These are phyloP conservation scores for Mycena vulgaris DNA, from an alignment of 768 basidiomycete species.

Conservation along the genomic window DNA sequence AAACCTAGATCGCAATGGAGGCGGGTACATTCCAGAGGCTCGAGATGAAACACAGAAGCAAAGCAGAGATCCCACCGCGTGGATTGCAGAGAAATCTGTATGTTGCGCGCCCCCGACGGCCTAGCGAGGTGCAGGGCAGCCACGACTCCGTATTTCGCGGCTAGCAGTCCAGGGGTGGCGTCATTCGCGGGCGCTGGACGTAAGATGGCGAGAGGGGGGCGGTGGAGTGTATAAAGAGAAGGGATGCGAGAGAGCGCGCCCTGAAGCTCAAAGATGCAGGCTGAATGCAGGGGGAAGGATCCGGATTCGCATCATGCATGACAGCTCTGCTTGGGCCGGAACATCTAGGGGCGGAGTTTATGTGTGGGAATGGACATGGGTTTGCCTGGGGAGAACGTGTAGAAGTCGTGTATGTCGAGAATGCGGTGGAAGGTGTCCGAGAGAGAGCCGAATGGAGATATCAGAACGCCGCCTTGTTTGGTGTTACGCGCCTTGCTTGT, in stretches of 20 bases:
- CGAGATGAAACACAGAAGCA: neutral
- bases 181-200: neutral
- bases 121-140: neutral
- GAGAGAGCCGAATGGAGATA: conserved; percentile 13
- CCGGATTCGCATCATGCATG: neutral
- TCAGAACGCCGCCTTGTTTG: conserved; percentile 22
- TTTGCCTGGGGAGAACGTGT: neutral
- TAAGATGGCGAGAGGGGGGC: neutral
- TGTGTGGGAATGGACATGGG: neutral
- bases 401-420: conserved; percentile 18
- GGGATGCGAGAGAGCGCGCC: neutral
- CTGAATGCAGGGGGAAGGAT: conserved; percentile 5
- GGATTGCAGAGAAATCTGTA: neutral
- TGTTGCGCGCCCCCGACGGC: neutral
- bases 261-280: neutral
- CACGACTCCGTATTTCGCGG: neutral
- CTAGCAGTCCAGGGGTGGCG: neutral
- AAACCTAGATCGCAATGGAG: conserved; percentile 21
- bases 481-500: conserved; percentile 23
- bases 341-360: neutral
- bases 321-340: neutral
- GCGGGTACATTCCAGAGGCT: neutral
- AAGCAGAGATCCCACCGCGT: neutral
- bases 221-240: conserved; percentile 13
- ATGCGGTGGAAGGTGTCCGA: neutral